Evolutionary conservation across 2,329 filamentous ascomycete species (phyloP).

Genomic region (Aspergillus fijiensis): DNA sequence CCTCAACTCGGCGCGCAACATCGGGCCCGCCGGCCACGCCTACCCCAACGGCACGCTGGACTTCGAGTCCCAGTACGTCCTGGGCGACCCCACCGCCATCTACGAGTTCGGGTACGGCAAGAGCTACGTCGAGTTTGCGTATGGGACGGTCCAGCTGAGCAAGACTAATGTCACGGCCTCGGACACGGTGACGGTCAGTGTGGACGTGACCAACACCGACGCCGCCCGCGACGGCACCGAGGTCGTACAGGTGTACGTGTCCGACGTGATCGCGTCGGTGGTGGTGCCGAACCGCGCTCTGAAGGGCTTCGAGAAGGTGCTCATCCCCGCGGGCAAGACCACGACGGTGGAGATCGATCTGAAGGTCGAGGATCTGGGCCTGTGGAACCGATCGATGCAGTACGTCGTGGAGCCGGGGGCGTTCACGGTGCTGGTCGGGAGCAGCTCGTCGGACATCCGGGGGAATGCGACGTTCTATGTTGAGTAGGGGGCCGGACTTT

Average conservation of each 20-base stretch:
- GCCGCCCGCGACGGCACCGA: slow-evolving; percentile 59
- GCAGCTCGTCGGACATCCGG: slow-evolving; percentile 42
- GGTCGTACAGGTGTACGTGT: slow-evolving; percentile 68
- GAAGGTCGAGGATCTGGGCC: slow-evolving; percentile 51
- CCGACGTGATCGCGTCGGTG: slow-evolving; percentile 61
- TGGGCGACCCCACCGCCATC: slow-evolving; percentile 58
- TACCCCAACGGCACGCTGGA: slow-evolving; percentile 60
- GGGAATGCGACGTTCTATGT: slow-evolving; percentile 36
- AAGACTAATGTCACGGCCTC: slow-evolving; percentile 50
- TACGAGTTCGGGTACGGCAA: slow-evolving; percentile 68
- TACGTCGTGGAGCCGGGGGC: slow-evolving; percentile 73
- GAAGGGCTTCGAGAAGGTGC: slow-evolving; percentile 67
- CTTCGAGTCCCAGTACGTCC: slow-evolving; percentile 66
- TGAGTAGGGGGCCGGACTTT: slow-evolving; percentile 7
- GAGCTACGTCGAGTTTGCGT: slow-evolving; percentile 64
- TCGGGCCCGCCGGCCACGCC: slow-evolving; percentile 54
- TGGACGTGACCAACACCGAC: slow-evolving; percentile 61
- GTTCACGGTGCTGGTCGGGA: slow-evolving; percentile 62
- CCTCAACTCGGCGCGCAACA: slow-evolving; percentile 62
- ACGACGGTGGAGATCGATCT: slow-evolving; percentile 54
- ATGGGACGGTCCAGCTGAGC: slow-evolving; percentile 37
- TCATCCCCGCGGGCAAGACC: slow-evolving; percentile 60
- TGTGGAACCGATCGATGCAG: slow-evolving; percentile 62
- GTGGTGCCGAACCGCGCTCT: slow-evolving; percentile 65
- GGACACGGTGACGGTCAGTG: slow-evolving; percentile 59